Evolutionary conservation across 2,329 filamentous ascomycete species (phyloP).

Genomic region (Neonectria magnoliae): DNA sequence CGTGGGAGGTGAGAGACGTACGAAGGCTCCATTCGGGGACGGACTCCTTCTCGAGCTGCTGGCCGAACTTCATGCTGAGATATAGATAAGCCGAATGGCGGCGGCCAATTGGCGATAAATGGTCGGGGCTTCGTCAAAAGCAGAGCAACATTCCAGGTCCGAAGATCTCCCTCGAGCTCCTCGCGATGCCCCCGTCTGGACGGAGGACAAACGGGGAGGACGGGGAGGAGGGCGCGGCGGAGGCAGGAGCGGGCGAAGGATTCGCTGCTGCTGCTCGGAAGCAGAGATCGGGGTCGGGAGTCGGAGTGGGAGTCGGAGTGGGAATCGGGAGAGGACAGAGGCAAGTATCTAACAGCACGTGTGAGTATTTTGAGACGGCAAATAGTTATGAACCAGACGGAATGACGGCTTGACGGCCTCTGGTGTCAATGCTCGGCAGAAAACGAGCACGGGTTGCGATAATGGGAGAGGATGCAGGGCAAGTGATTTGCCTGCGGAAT

Average conservation of each 20-base stretch:
- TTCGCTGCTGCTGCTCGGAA: conserved; percentile 8
- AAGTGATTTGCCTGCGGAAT: not conserved
- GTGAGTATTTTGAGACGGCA: conserved; percentile 17
- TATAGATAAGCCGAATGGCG: not conserved
- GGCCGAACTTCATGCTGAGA: conserved; percentile 53
- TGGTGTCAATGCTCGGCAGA: not conserved
- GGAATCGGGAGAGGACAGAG: not conserved
- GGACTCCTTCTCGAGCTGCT: conserved; percentile 76
- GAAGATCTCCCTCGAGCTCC: conserved; percentile 18
- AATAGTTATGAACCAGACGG: conserved; percentile 2
- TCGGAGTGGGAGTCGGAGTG: not conserved
- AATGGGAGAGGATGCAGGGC: not conserved
- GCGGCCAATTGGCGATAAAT: conserved; percentile 12
- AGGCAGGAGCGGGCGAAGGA: conserved; percentile 11
- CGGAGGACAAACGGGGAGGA: conserved; percentile 14
- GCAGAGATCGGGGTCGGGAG: conserved; percentile 1
- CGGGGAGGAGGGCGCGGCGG: conserved; percentile 4
- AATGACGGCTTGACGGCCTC: conserved; percentile 1
- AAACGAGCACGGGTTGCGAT: not conserved
- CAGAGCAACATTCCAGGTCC: conserved; percentile 1
- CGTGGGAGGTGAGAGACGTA: conserved; percentile 51
- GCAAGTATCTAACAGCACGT: conserved; percentile 18
- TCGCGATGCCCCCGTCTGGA: conserved; percentile 7
- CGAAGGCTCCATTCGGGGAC: conserved; percentile 85
- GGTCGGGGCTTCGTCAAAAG: not conserved